These are phyloP conservation scores for Mycogone perniciosa DNA, from an alignment of 2,329 filamentous ascomycete genomes.

Conservation along the genomic window DNA sequence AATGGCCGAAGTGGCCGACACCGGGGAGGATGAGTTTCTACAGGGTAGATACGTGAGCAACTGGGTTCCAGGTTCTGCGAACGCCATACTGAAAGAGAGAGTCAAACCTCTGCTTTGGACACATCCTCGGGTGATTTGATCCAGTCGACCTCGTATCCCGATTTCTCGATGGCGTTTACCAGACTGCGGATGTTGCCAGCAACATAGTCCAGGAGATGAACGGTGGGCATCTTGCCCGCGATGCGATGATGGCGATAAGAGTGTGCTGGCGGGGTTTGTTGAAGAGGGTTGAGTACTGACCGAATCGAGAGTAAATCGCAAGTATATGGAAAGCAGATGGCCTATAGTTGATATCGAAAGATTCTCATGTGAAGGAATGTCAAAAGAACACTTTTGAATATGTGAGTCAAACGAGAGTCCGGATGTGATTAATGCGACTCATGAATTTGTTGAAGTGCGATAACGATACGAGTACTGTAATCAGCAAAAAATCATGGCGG, in stretches of 20 bases:
- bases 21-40: conserved; percentile 92
- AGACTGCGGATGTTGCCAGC: conserved; percentile 94
- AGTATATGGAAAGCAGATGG: too few species aligned
- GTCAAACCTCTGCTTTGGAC: conserved; percentile 66
- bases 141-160: conserved; percentile 92
- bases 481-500: neutral
- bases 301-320: too few species aligned
- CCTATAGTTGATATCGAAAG: too few species aligned
- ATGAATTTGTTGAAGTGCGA: neutral
- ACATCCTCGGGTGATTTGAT: conserved; percentile 80
- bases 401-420: neutral
- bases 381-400: too few species aligned
- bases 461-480: too few species aligned
- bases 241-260: neutral
- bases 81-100: neutral
- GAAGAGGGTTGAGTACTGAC: neutral
- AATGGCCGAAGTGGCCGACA: conserved; percentile 97
- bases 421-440: neutral
- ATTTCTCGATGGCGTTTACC: conserved; percentile 94
- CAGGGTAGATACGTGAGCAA: conserved; percentile 6
- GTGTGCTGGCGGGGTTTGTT: conserved; percentile 3
- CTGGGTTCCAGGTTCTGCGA: conserved; percentile 13
- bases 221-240: conserved; percentile 58
- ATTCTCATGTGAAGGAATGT: too few species aligned
- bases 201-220: conserved; percentile 80